These are phyloP conservation scores for Scutellospora calospora DNA, from an alignment of 371 early-diverging fungal genomes.

Conservation along the genomic window DNA sequence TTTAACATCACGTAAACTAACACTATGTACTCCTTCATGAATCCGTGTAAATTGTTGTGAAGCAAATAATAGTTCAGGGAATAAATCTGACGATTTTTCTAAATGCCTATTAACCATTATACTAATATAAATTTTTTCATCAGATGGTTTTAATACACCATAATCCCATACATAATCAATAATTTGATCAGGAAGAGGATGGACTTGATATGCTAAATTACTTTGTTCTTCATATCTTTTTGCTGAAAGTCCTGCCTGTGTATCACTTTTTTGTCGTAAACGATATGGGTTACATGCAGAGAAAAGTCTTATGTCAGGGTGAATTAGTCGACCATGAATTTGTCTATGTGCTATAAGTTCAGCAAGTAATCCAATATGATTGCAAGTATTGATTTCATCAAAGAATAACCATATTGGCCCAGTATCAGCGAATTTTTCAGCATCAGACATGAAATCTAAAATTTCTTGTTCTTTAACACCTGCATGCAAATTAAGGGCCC, in stretches of 20 bases:
- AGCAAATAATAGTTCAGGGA: not conserved
- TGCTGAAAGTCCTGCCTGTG: not conserved
- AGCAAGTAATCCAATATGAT: slow-evolving; percentile 34
- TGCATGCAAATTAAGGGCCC: slow-evolving; percentile 18
- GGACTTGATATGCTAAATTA: slow-evolving; percentile 40
- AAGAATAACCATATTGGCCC: slow-evolving; percentile 39
- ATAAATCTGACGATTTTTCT: not conserved
- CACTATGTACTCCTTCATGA: slow-evolving; percentile 34
- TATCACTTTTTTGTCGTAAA: slow-evolving; percentile 8
- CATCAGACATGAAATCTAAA: slow-evolving; percentile 17
- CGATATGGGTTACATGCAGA: slow-evolving; percentile 44
- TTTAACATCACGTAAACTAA: slow-evolving; percentile 44
- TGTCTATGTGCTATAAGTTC: slow-evolving; percentile 43
- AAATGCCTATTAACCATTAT: slow-evolving; percentile 29
- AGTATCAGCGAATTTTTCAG: slow-evolving; percentile 6
- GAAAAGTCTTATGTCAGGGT: slow-evolving; percentile 30
- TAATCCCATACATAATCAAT: slow-evolving; percentile 43
- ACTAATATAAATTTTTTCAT: slow-evolving; percentile 27
- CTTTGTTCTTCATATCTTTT: slow-evolving; percentile 34
- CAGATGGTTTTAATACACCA: slow-evolving; percentile 26
- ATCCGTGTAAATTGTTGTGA: slow-evolving; percentile 41
- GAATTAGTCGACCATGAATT: slow-evolving; percentile 24
- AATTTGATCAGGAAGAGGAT: slow-evolving; percentile 36
- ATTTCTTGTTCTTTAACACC: slow-evolving; percentile 36
- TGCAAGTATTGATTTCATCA: slow-evolving; percentile 44